Base-by-base conservation (phyloP, 371 early-diverging fungal species). In the Catenaria anguillulae region DNA sequence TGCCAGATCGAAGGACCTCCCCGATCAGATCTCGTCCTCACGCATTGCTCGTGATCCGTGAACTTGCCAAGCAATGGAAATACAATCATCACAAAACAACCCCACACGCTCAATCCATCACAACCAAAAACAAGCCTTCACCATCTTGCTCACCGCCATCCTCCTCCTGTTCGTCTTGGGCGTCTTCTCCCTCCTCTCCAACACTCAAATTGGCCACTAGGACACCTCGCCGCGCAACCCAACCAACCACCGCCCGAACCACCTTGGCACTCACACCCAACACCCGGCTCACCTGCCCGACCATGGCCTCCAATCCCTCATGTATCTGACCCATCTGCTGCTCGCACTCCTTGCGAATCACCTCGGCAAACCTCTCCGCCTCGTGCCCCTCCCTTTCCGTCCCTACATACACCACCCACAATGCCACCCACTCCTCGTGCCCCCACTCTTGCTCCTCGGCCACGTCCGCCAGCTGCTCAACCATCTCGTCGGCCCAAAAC, bases 361-460 rank as follows among this genome's bases (percentile, higher is more conserved):
- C 31, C 29, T 13, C 52, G 29, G 52, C 21, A 15, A 46, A n/a
- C 46, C 29, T 8, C 0, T 13, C 52, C 31, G 10, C 56, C 23
- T 10, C 12, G n/a, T 12, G n/a, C 21, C 40, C 10, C 40, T 40
- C 40, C 17, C 17, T 5, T 40, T 40, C 10, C 40, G 5, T 5
- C 40, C 17, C 17, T 5, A 24, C 62, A 21, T 23, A 35, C 43
- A 63, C 19, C 2, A 50, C 33, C n/a, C 58, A 56, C 33, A 29
- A 31, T 31, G 31, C 55, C 63, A 23, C 21, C 62, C 36, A 43
- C 33, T 36, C 37, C 10, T 34, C 36, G 54, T 33, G 40, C n/a
- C 40, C 60, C 33, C 42, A 33, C 29, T 26, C 64, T 17, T 64
- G 62, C 62, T 48, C 60, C 33, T 40, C 55, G 26, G 43, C 60